Base-by-base conservation (phyloP, 129 eudicot genomes). In the Flaveria bidentis region DNA sequence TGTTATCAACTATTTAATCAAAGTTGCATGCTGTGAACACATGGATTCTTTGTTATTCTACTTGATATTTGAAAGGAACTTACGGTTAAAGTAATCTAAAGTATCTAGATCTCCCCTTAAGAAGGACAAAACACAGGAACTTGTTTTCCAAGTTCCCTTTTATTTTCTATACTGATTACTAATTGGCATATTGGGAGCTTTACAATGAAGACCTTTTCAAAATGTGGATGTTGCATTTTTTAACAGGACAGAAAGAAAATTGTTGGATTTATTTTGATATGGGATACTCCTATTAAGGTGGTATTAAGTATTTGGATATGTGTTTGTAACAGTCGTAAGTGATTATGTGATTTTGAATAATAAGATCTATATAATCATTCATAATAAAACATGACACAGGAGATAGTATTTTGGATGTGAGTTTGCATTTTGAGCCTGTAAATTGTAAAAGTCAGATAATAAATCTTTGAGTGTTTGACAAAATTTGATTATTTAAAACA, bases 21-120 rank as follows among this genome's bases (percentile, higher is more conserved):
- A 22, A 39, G 42, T 17, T 30, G 13, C 66, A 2, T 26, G 7
- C 56, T 70, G 25, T 70, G 13, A 70, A 47, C 6, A 2, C 60
- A 14, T 70, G 75, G 75, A 49, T 49, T 70, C 11, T 69, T 70
- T 46, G 58, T 16, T 26, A 25, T 71, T 3, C 13, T 51, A 70
- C 62, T 47, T 70, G 45, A 26, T 33, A 26, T 70, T 13, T 70
- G 15, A 49, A 49, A 50, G 20, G 46, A 39, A 25, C 41, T 45
- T 69, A 12, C 18, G 41, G 18, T 20, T 69, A 69, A 46, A 17
- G 62, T 18, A 56, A 56, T 8, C 62, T 3, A 52, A 18, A 18
- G 20, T 56, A 56, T 22, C 9, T 11, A 12, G 0, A 20, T 10
- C n/a, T 9, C 67, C 41, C 17, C 9, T 60, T 58, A 5, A 57